phyloP scores from a whole-genome alignment of 257 asterid species.

The Scutellaria minor region DNA sequence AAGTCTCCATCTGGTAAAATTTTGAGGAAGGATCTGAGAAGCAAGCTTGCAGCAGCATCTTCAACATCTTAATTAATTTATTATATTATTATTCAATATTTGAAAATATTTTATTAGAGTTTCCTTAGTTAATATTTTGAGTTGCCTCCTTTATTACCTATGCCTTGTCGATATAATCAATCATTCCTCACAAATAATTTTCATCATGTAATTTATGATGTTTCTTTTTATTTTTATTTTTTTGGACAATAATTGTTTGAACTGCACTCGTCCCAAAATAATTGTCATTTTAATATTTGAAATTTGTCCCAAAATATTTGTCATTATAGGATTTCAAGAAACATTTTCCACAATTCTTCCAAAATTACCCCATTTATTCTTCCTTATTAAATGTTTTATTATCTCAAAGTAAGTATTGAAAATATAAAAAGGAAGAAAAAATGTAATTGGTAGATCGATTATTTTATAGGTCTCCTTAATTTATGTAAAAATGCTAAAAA shows the following conservation, averaged over 20 bases:
- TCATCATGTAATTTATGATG: background rate
- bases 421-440: too few relatives aligned
- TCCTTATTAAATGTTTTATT: too few relatives aligned
- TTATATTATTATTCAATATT: background rate
- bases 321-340: too few relatives aligned
- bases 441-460: too few relatives aligned
- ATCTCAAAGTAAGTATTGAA: too few relatives aligned
- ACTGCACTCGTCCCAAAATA: too few relatives aligned
- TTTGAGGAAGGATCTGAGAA: slow-evolving; percentile 79
- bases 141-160: background rate
- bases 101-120: slow-evolving; percentile 27
- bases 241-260: background rate
- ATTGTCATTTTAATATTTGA: too few relatives aligned
- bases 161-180: slow-evolving; percentile 14
- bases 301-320: too few relatives aligned
- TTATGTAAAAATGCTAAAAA: too few relatives aligned
- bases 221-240: background rate
- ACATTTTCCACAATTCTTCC: too few relatives aligned
- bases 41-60: slow-evolving; percentile 51
- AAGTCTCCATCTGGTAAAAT: slow-evolving; percentile 90
- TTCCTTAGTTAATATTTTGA: background rate
- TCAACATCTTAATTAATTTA: slow-evolving; percentile 24
- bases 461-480: too few relatives aligned
- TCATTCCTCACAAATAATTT: background rate
- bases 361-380: too few relatives aligned